phyloP scores from a whole-genome alignment of 176 grass and related monocot genomes.

The Areca catechu region DNA sequence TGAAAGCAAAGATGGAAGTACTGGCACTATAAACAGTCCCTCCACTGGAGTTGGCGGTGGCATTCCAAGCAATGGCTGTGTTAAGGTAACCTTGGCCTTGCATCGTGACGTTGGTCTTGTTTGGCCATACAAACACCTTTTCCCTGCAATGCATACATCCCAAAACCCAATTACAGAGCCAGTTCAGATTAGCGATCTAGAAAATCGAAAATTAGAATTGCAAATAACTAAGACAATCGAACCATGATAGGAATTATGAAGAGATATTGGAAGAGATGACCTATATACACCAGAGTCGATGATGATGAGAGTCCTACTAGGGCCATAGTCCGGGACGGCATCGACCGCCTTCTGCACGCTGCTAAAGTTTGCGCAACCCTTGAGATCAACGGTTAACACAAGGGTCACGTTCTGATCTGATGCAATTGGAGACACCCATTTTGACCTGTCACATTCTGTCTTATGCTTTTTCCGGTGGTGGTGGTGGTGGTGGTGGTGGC shows the following conservation, averaged over 20 bases:
- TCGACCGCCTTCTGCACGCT: constrained; percentile 67
- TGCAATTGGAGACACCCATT: constrained; percentile 37
- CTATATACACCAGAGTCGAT: constrained; percentile 56
- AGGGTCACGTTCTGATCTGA: constrained; percentile 44
- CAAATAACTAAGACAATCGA: too few relatives aligned
- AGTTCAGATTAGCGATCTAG: neutral
- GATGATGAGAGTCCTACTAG: constrained; percentile 43
- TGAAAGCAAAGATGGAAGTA: constrained; percentile 39
- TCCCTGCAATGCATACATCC: constrained; percentile 20
- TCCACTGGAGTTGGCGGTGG: constrained; percentile 56
- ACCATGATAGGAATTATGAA: too few relatives aligned
- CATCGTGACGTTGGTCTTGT: constrained; percentile 56
- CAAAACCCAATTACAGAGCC: neutral
- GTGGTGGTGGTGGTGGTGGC: constrained; percentile 4
- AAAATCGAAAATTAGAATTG: neutral
- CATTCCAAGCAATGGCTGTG: constrained; percentile 58
- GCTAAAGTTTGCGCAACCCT: constrained; percentile 66
- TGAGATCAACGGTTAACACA: constrained; percentile 52
- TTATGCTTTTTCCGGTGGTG: constrained; percentile 6
- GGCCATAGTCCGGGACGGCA: constrained; percentile 38
- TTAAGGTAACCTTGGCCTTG: constrained; percentile 63
- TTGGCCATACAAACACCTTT: constrained; percentile 61
- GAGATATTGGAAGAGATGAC: neutral
- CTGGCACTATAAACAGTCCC: constrained; percentile 55
- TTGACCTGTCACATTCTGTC: constrained; percentile 28